Conservation (phyloP, 225 moss, liverwort and hornwort genomes). For the Lunularia cruciata region DNA sequence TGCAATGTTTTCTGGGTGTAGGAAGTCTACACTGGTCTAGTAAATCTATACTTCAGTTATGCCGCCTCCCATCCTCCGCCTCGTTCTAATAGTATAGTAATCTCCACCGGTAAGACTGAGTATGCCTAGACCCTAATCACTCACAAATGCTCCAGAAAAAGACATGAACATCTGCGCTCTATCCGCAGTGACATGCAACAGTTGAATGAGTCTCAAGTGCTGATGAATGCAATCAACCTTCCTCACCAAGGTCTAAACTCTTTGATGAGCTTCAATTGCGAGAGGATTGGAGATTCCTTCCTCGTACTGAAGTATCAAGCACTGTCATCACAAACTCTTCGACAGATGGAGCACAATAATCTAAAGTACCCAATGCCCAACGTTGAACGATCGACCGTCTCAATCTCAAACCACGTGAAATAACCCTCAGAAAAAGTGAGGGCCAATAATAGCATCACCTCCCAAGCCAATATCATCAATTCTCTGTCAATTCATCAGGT, state of each 20-base stretch:
- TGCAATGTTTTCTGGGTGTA: not conserved
- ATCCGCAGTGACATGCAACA: constrained; percentile 2
- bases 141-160: constrained; percentile 15
- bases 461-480: constrained; percentile 13
- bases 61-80: not conserved
- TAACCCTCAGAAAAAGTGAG: not conserved
- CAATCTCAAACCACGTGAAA: constrained; percentile 6
- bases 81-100: not conserved
- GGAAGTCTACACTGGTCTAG: constrained; percentile 5
- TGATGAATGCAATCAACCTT: constrained; percentile 9
- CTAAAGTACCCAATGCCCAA: constrained; percentile 1
- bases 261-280: not conserved
- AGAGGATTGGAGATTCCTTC: not conserved
- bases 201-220: constrained; percentile 8
- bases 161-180: constrained; percentile 19
- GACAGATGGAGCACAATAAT: not conserved
- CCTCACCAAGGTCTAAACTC: not conserved
- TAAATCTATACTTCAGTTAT: constrained; percentile 6
- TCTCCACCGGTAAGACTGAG: not conserved
- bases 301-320: constrained; percentile 1
- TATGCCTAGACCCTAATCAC: constrained; percentile 15
- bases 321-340: constrained; percentile 10
- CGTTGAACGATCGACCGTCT: constrained; percentile 4
- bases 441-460: not conserved
- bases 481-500: constrained; percentile 5